Evolutionary conservation across 2,329 filamentous ascomycete genomes (phyloP), one percentile per base, ranked within the genome.

Genomic region (Sphaerulina musiva): DNA sequence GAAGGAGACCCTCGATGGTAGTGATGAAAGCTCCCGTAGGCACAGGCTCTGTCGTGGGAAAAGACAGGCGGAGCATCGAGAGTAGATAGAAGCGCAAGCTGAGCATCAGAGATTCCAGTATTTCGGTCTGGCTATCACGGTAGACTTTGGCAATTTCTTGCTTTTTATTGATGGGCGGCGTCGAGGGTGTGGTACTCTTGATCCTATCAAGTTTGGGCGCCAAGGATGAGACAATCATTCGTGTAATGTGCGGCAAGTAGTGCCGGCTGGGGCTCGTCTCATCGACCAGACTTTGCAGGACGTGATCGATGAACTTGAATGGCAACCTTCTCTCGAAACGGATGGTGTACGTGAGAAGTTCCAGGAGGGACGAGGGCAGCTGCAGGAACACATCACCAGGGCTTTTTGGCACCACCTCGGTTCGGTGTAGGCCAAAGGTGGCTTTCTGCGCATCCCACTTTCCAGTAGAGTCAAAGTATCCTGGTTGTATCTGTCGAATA

Each of bases 91-190:
- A 51, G 8, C 63, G 57, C 31, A 72, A 58, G 8, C 61, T 62
- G 4, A 59, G 49, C 34, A 66, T 67, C 0, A 66, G 57, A 1
- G 60, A 54, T 6, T 64, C 52, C 10, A 72, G 57, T 45, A 72
- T 70, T 2, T 48, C 51, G 11, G 65, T 55, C 60, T 77, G 74
- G 6, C 71, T 66, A 43, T 71, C 65, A 17, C 74, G 70, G 58
- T 76, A 77, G 6, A 73, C 70, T 38, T 67, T 68, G 2, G 74
- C 73, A 44, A 70, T 70, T 26, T 58, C 62, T 61, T 76, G 74
- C 51, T 69, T 73, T 2, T 60, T 44, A 56, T 74, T 76, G 20
- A 40, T n/a, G 4, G 68, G 65, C 20, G 68, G 53, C 3, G 32
- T 46, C 2, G 52, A 46, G 5, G 60, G 55, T 11, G 63, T 61